Conservation (phyloP, 495 filamentous ascomycete species). For the Saxophila tyrrhenica region DNA sequence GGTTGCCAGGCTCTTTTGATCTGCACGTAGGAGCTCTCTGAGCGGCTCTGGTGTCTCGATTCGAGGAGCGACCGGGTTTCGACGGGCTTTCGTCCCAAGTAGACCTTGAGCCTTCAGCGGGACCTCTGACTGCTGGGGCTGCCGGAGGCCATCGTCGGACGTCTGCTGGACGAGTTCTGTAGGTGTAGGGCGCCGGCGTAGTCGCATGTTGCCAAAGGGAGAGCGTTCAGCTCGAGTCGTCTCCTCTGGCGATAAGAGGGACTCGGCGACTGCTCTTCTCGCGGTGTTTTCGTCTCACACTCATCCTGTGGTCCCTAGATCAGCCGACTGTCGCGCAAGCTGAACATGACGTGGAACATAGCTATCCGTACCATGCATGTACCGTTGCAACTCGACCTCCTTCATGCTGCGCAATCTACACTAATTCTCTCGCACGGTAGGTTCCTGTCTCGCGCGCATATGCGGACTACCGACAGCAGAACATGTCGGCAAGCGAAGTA, state of each 20-base stretch:
- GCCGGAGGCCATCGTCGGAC: neutral
- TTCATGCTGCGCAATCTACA: too few species aligned
- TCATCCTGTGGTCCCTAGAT: neutral
- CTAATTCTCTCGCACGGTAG: too few species aligned
- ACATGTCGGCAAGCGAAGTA: neutral
- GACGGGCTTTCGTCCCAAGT: conserved; percentile 1
- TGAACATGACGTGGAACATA: neutral
- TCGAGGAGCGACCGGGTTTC: neutral
- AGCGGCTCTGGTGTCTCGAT: neutral
- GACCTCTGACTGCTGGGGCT: neutral
- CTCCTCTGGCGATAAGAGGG: neutral
- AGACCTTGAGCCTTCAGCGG: conserved; percentile 6
- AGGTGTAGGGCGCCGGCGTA: neutral
- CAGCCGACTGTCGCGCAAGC: neutral
- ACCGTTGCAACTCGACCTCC: too few species aligned
- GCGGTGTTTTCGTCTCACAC: neutral
- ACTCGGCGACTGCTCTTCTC: neutral
- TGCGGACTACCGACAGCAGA: neutral
- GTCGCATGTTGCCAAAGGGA: neutral
- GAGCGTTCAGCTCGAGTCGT: neutral
- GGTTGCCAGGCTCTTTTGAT: neutral
- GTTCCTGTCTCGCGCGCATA: too few species aligned
- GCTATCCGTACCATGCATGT: too few species aligned
- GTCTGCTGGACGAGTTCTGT: neutral
- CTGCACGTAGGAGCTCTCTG: neutral